A percentile compares a stretch with the other conserved stretches of the same genome.
These are phyloP conservation scores for Chloris gayana DNA, from an alignment of 176 grass and related monocot genomes.

Conservation along the genomic window DNA sequence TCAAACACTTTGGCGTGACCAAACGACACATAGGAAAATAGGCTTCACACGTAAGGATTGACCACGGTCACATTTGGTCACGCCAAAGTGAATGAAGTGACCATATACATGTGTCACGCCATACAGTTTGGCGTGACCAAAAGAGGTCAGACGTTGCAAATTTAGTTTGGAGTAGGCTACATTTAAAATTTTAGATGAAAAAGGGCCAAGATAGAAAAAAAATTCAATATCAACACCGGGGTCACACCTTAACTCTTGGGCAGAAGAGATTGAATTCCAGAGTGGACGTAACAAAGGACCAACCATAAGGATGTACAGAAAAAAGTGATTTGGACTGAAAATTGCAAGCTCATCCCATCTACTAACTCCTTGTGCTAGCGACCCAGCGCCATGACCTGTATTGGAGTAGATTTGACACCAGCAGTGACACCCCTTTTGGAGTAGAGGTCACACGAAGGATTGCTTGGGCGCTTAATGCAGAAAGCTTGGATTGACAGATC, in stretches of 20 bases:
- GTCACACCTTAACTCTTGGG: conserved; percentile 32
- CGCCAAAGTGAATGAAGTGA: too few species aligned
- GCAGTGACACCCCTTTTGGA: conserved; percentile 33
- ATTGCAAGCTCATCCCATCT: conserved; percentile 23
- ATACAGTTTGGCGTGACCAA: too few species aligned
- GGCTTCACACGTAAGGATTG: too few species aligned
- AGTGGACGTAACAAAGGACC: conserved; percentile 11
- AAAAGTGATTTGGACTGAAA: conserved; percentile 42
- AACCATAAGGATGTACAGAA: conserved; percentile 60
- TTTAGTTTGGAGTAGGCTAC: too few species aligned
- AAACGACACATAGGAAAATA: too few species aligned
- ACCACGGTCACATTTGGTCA: too few species aligned
- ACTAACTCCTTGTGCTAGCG: conserved; percentile 50
- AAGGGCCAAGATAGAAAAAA: too few species aligned
- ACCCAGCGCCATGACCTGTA: conserved; percentile 52
- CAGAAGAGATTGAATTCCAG: neutral
- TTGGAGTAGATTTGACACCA: conserved; percentile 43
- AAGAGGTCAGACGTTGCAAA: too few species aligned
- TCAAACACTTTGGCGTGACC: too few species aligned
- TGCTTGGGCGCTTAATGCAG: conserved; percentile 70
- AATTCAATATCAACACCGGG: conserved; percentile 54
- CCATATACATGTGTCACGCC: too few species aligned
- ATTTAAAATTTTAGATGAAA: too few species aligned
- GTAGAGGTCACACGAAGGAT: conserved; percentile 78
- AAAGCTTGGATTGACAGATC: conserved; percentile 82